Conservation (phyloP, 768 basidiomycete genomes). For the Neoboletus magnificus region DNA sequence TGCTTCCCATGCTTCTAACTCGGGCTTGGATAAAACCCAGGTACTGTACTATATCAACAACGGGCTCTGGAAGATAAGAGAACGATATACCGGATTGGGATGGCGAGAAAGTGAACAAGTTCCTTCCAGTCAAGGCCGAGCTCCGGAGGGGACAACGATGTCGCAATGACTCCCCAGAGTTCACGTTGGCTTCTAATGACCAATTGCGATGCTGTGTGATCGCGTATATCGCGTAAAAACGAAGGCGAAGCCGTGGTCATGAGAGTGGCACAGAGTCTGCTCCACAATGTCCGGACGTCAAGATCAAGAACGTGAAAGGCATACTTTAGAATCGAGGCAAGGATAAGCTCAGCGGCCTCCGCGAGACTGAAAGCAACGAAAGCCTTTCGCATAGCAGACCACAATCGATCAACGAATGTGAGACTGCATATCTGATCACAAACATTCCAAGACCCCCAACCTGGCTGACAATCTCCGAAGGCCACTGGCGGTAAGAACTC, state of each 20-base stretch:
- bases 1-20: constrained; percentile 42
- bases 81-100: constrained; percentile 45
- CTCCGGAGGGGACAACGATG: constrained; percentile 27
- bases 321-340: constrained; percentile 44
- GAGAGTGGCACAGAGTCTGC: constrained; percentile 45
- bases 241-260: constrained; percentile 41
- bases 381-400: constrained; percentile 49
- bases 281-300: constrained; percentile 44
- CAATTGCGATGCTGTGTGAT: constrained; percentile 24
- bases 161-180: constrained; percentile 48
- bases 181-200: constrained; percentile 30
- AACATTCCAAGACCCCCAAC: constrained; percentile 22
- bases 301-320: constrained; percentile 40
- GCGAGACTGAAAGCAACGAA: constrained; percentile 42
- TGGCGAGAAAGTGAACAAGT: constrained; percentile 41
- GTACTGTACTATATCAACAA: constrained; percentile 30
- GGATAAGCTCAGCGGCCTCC: constrained; percentile 43
- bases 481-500: constrained; percentile 32
- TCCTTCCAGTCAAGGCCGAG: constrained; percentile 37
- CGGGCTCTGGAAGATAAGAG: neutral
- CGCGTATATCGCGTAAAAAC: constrained; percentile 35
- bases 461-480: constrained; percentile 2
- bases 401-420: constrained; percentile 43
- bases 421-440: constrained; percentile 38
- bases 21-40: constrained; percentile 44